Evolutionary conservation across 2,329 filamentous ascomycete species (phyloP).

Genomic region (Fusarium irregulare): DNA sequence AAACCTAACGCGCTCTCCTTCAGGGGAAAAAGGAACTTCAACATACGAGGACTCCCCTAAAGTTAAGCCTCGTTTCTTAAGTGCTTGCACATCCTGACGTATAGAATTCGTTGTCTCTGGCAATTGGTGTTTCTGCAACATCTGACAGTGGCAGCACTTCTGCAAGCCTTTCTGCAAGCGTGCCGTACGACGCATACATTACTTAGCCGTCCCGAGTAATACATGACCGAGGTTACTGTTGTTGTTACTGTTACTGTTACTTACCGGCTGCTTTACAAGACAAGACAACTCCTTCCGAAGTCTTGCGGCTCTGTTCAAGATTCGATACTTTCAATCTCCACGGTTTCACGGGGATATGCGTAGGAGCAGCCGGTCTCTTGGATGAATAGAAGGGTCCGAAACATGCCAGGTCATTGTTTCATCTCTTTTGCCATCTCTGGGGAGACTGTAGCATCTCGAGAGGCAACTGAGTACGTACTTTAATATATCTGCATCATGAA

Average conservation of each 20-base stretch:
- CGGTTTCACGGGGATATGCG: slow-evolving; percentile 8
- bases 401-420: slow-evolving; percentile 21
- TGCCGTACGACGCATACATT: slow-evolving; percentile 24
- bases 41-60: slow-evolving; percentile 13
- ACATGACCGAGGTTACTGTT: slow-evolving; percentile 11
- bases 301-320: slow-evolving; percentile 29
- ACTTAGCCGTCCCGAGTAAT: background rate
- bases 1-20: slow-evolving; percentile 30
- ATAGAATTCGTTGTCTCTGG: slow-evolving; percentile 10
- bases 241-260: background rate
- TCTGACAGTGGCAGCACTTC: slow-evolving; percentile 34
- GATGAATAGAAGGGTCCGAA: slow-evolving; percentile 29
- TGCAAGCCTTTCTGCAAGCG: slow-evolving; percentile 37
- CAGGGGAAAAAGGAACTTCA: slow-evolving; percentile 9
- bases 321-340: background rate
- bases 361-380: slow-evolving; percentile 3
- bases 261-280: background rate
- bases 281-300: slow-evolving; percentile 7
- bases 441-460: slow-evolving; percentile 13
- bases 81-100: slow-evolving; percentile 42
- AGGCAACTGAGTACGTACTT: slow-evolving; percentile 12
- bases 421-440: slow-evolving; percentile 10
- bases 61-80: slow-evolving; percentile 30
- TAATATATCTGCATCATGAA: slow-evolving; percentile 7
- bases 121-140: slow-evolving; percentile 28